Evolutionary conservation across 176 grass and related monocot species (phyloP).

Genomic region (Aegilops bicornis): DNA sequence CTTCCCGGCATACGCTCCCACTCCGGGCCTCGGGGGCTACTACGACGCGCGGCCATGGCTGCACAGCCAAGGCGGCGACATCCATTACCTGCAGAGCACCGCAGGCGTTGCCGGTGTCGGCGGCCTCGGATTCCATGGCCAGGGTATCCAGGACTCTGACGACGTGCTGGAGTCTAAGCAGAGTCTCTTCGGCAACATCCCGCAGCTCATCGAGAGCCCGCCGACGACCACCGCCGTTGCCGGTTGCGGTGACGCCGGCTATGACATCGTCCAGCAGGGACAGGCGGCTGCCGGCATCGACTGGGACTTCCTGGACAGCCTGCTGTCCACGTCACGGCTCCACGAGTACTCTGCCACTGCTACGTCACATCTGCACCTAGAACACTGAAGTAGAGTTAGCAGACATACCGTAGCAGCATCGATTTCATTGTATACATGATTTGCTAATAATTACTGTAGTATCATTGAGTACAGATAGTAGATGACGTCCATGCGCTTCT

Average conservation of each 20-base stretch:
- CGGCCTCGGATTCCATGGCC: background rate
- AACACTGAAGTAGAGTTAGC: background rate
- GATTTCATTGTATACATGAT: background rate
- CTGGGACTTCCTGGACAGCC: conserved; percentile 67
- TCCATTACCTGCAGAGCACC: background rate
- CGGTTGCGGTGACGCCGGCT: background rate
- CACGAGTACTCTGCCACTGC: conserved; percentile 23
- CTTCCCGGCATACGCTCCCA: conserved; percentile 14
- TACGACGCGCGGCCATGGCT: background rate
- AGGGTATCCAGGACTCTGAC: background rate
- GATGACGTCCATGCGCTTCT: background rate
- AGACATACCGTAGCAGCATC: background rate
- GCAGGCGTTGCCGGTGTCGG: background rate
- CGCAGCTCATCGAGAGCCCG: conserved; percentile 36
- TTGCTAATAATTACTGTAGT: background rate
- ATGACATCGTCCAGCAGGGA: background rate
- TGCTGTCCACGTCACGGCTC: conserved; percentile 38
- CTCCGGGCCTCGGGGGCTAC: background rate
- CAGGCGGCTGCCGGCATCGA: conserved; percentile 2
- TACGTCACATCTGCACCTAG: background rate
- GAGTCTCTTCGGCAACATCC: conserved; percentile 22
- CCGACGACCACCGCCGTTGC: background rate
- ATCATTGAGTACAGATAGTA: background rate
- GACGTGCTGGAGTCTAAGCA: conserved; percentile 39
- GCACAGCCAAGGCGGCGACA: background rate